Conservation (phyloP, 2,329 filamentous ascomycete genomes). For the Penicillium sclerotigenum region DNA sequence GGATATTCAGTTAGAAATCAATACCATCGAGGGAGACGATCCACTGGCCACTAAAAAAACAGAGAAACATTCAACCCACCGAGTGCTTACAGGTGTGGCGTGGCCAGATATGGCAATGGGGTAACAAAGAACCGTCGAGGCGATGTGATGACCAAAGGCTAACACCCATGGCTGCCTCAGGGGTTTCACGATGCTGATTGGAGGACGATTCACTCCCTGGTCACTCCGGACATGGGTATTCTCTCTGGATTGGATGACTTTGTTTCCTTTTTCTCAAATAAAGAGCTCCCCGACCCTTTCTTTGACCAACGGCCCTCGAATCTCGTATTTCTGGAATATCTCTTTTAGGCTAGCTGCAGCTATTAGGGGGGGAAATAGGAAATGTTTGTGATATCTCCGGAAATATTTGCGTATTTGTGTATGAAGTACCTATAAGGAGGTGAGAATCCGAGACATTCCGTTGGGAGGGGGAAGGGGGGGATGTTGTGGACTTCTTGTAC, state of each 20-base stretch:
- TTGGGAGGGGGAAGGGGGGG: too few relatives aligned
- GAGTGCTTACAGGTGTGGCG: constrained; percentile 13
- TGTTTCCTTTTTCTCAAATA: not conserved
- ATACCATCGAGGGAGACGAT: not conserved
- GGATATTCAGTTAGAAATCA: constrained; percentile 10
- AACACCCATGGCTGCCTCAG: constrained; percentile 11
- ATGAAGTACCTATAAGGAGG: not conserved
- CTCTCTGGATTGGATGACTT: not conserved
- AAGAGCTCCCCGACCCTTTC: not conserved
- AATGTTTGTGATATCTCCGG: not conserved
- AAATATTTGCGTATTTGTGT: not conserved
- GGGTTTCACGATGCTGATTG: constrained; percentile 9
- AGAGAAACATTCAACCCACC: constrained; percentile 15
- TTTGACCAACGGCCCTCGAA: too few relatives aligned
- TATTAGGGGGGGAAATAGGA: not conserved
- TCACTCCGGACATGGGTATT: constrained; percentile 1
- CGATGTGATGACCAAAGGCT: constrained; percentile 3
- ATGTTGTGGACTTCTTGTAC: not conserved
- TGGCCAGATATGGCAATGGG: constrained; percentile 10
- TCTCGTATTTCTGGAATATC: not conserved
- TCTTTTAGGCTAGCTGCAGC: not conserved
- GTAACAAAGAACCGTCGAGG: constrained; percentile 16
- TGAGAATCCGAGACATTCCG: constrained; percentile 3
- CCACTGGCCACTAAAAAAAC: constrained; percentile 1
- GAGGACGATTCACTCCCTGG: constrained; percentile 4